Percentiles rank a stretch among this genome's conserved stretches.
These are phyloP conservation scores for Penicillium oxalicum DNA, from an alignment of 2,329 filamentous ascomycete genomes.

Conservation along the genomic window DNA sequence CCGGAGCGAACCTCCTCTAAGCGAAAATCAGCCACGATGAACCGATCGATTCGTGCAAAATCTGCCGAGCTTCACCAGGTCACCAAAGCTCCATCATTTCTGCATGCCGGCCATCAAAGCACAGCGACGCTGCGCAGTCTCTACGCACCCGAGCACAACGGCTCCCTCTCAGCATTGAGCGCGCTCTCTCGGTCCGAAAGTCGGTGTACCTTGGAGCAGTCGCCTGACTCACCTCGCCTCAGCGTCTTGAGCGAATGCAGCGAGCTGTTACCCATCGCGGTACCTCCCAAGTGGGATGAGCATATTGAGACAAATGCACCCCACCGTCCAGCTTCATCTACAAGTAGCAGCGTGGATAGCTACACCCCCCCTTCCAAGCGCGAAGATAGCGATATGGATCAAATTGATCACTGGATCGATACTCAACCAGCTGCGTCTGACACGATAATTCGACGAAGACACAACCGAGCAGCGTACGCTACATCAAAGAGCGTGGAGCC, in stretches of 20 bases:
- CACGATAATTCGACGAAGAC: conserved; percentile 15
- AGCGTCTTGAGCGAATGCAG: conserved; percentile 43
- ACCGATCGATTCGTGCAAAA: conserved; percentile 10
- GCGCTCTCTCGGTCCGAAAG: conserved; percentile 33
- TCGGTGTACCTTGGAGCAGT: conserved; percentile 30
- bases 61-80: conserved; percentile 24
- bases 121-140: conserved; percentile 38
- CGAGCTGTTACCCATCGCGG: conserved; percentile 33
- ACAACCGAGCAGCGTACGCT: conserved; percentile 16
- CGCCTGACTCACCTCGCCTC: conserved; percentile 36
- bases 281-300: conserved; percentile 13
- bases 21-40: conserved; percentile 18
- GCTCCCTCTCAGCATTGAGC: conserved; percentile 23
- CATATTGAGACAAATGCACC: conserved; percentile 28
- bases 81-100: conserved; percentile 36
- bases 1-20: conserved; percentile 37
- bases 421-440: conserved; percentile 15
- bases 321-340: conserved; percentile 16
- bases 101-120: conserved; percentile 31
- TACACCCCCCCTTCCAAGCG: conserved; percentile 11
- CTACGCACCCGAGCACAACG: conserved; percentile 28
- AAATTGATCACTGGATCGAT: conserved; percentile 31
- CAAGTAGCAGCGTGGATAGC: conserved; percentile 13
- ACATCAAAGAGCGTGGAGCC: conserved; percentile 18
- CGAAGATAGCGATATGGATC: conserved; percentile 19